These are phyloP conservation scores for Beauveria scarabaeidicola DNA, from an alignment of 2,329 filamentous ascomycete species.

Conservation along the genomic window DNA sequence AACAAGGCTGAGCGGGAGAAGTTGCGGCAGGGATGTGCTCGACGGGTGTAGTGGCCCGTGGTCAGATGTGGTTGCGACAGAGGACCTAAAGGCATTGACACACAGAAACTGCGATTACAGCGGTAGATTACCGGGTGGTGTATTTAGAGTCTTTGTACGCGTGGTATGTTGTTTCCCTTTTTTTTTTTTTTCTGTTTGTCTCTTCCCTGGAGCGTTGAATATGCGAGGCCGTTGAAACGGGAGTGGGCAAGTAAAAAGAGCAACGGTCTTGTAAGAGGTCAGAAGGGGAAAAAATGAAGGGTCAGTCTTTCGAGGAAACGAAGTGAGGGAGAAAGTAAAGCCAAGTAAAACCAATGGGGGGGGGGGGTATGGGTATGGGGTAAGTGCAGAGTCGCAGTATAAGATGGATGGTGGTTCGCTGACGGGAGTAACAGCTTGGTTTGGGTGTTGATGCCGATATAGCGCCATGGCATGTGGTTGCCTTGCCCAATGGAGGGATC, in stretches of 20 bases:
- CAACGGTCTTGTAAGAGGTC: not conserved
- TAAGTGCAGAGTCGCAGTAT: not conserved
- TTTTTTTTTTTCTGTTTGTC: not conserved
- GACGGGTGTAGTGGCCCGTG: not conserved
- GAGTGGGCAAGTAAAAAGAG: too few species aligned
- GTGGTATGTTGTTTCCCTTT: not conserved
- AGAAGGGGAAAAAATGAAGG: not conserved
- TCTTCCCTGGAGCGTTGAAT: not conserved
- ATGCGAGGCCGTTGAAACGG: not conserved
- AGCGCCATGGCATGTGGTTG: not conserved
- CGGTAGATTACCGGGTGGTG: not conserved
- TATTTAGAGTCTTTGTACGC: not conserved
- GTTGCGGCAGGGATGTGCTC: not conserved
- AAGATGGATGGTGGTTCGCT: not conserved
- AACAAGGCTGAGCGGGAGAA: not conserved
- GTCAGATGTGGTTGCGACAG: not conserved
- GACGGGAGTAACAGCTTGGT: not conserved
- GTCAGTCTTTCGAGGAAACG: not conserved
- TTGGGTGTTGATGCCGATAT: conserved; percentile 1
- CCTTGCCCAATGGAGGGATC: not conserved
- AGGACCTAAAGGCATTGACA: conserved; percentile 6
- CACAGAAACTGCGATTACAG: not conserved
- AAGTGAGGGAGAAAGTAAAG: not conserved
- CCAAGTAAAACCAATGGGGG: not conserved
- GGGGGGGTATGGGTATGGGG: not conserved